phyloP scores from a whole-genome alignment of 1,284 basidiomycete genomes.

The Athelia sp. region DNA sequence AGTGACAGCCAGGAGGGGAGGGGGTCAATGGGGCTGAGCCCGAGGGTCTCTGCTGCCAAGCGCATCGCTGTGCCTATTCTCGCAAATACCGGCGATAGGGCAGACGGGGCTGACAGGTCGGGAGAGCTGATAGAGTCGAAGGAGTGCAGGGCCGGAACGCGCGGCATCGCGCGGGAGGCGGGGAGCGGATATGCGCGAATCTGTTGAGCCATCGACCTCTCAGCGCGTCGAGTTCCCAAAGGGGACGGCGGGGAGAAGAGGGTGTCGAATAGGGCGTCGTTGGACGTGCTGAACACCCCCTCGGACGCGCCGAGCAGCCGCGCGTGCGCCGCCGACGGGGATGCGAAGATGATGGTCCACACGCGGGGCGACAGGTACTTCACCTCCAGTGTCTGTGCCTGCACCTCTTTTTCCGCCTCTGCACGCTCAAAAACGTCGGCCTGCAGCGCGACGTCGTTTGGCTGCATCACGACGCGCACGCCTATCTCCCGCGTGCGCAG shows the following conservation, averaged over 20 bases:
- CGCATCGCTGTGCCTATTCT: too few relatives aligned
- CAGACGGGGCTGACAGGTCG: too few relatives aligned
- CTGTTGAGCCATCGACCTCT: not conserved
- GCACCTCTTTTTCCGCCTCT: constrained; percentile 3
- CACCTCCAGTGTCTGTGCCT: constrained; percentile 31
- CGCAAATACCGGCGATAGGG: too few relatives aligned
- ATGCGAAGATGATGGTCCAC: constrained; percentile 46
- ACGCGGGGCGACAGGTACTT: constrained; percentile 46
- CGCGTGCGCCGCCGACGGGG: constrained; percentile 39
- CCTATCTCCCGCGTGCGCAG: constrained; percentile 24
- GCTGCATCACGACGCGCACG: too few relatives aligned
- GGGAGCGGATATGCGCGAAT: constrained; percentile 12
- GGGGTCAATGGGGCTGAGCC: too few relatives aligned
- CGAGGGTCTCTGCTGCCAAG: too few relatives aligned
- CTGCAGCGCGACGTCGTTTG: too few relatives aligned
- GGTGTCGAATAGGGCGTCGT: constrained; percentile 1
- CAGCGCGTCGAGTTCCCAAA: too few relatives aligned
- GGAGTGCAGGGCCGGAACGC: constrained; percentile 18
- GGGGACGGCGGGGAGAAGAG: constrained; percentile 5
- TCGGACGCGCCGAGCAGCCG: constrained; percentile 23
- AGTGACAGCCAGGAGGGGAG: too few relatives aligned
- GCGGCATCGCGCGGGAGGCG: constrained; percentile 6
- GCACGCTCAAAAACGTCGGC: too few relatives aligned
- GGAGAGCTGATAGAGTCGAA: too few relatives aligned
- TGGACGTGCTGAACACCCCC: not conserved